phyloP scores from a whole-genome alignment of 768 basidiomycete species.

The Pluteus cervinus region DNA sequence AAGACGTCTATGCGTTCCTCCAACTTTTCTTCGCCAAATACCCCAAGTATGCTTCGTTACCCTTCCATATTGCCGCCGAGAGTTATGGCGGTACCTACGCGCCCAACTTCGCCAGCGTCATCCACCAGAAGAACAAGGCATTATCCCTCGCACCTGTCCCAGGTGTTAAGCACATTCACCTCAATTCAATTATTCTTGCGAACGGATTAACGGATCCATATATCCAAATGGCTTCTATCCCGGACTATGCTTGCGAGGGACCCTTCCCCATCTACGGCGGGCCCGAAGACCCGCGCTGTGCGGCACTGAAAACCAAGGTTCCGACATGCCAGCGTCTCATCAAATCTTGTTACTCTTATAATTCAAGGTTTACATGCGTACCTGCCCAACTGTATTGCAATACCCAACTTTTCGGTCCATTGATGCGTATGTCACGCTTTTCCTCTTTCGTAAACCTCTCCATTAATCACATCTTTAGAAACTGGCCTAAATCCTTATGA shows the following conservation, averaged over 20 bases:
- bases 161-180: conserved; percentile 65
- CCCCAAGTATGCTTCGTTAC: conserved; percentile 59
- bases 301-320: conserved; percentile 53
- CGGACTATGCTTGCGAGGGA: conserved; percentile 79
- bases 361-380: conserved; percentile 59
- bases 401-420: conserved; percentile 60
- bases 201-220: conserved; percentile 86
- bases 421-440: conserved; percentile 49
- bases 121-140: conserved; percentile 72
- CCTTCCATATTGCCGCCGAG: conserved; percentile 80
- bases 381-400: conserved; percentile 80
- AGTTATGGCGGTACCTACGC: conserved; percentile 78
- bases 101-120: conserved; percentile 80
- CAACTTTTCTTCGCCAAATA: conserved; percentile 76
- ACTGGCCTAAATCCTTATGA: conserved; percentile 88
- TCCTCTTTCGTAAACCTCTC: conserved; percentile 2
- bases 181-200: conserved; percentile 78
- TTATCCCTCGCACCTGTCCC: conserved; percentile 37
- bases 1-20: conserved; percentile 85
- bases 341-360: conserved; percentile 60
- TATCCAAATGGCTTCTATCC: conserved; percentile 72
- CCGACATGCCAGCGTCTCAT: conserved; percentile 72
- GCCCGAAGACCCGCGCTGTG: conserved; percentile 60
- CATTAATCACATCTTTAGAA: conserved; percentile 28
- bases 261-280: conserved; percentile 79